Evolutionary conservation across 2,329 filamentous ascomycete species (phyloP).

Genomic region (Penicillium corylophilum): DNA sequence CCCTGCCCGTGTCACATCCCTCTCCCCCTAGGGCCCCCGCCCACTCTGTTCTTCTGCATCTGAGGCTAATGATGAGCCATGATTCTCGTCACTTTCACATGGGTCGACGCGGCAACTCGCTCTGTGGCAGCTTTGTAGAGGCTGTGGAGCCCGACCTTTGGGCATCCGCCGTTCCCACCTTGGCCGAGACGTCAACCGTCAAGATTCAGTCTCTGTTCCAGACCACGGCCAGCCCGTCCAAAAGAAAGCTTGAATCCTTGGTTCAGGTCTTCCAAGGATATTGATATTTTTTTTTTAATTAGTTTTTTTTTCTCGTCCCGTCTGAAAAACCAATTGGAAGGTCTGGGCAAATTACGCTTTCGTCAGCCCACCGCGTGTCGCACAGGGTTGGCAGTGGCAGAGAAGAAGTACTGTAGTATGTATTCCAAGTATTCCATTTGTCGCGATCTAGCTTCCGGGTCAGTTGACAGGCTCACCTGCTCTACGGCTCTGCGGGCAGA

Average conservation of each 20-base stretch:
- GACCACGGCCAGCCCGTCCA: background rate
- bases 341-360: conserved; percentile 10
- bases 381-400: conserved; percentile 7
- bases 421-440: background rate
- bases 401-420: no score
- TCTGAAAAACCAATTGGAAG: background rate
- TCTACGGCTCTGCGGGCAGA: background rate
- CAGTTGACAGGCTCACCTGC: conserved; percentile 19
- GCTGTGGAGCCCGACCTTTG: conserved; percentile 9
- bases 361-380: conserved; percentile 16
- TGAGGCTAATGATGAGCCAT: background rate
- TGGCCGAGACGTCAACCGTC: background rate
- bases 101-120: conserved; percentile 6
- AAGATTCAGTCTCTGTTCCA: background rate
- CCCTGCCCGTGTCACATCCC: background rate
- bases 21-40: background rate
- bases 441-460: conserved; percentile 1
- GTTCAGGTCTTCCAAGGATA: background rate
- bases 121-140: conserved; percentile 8
- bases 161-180: background rate
- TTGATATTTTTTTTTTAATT: no score
- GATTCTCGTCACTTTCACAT: conserved; percentile 3
- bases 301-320: background rate
- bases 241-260: background rate
- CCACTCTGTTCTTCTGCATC: background rate